phyloP scores from a whole-genome alignment of 352 stramenopile species.

The Pseudoperonospora humuli region DNA sequence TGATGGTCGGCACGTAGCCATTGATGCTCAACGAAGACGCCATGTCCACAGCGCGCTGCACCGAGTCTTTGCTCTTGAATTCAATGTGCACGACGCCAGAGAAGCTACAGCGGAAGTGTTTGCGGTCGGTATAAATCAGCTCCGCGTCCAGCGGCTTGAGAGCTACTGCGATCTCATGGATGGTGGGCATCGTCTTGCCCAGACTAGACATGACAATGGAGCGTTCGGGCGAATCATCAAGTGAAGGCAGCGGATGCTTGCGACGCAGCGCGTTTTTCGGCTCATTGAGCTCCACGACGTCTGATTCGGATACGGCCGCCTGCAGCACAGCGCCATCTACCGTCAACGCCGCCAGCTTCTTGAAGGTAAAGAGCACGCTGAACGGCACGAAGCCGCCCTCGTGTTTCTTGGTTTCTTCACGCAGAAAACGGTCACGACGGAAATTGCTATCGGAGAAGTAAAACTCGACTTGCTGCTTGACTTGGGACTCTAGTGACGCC shows the following conservation, averaged over 20 bases:
- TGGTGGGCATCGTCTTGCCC: conserved; percentile 45
- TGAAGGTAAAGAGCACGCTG: conserved; percentile 86
- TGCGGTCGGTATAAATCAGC: conserved; percentile 66
- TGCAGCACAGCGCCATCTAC: conserved; percentile 62
- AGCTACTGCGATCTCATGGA: conserved; percentile 75
- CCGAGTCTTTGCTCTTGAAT: conserved; percentile 48
- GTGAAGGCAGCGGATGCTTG: conserved; percentile 54
- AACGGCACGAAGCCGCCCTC: conserved; percentile 81
- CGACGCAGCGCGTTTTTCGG: conserved; percentile 69
- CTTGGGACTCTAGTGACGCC: conserved; percentile 54
- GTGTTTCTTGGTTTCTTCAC: conserved; percentile 77
- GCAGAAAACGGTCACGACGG: conserved; percentile 85
- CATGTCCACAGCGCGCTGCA: conserved; percentile 42
- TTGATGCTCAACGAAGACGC: conserved; percentile 54
- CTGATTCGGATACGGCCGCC: conserved; percentile 59
- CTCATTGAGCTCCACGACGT: conserved; percentile 76
- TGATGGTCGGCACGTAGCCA: conserved; percentile 44
- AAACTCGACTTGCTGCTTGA: conserved; percentile 90
- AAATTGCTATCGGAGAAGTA: conserved; percentile 92
- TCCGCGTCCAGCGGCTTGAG: conserved; percentile 49
- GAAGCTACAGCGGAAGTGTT: conserved; percentile 66
- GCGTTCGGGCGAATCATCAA: conserved; percentile 50
- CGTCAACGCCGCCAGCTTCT: conserved; percentile 84
- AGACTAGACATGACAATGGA: conserved; percentile 70
- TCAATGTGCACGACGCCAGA: conserved; percentile 68